Conservation (phyloP, 768 basidiomycete genomes). For the Stropharia rugosoannulata region DNA sequence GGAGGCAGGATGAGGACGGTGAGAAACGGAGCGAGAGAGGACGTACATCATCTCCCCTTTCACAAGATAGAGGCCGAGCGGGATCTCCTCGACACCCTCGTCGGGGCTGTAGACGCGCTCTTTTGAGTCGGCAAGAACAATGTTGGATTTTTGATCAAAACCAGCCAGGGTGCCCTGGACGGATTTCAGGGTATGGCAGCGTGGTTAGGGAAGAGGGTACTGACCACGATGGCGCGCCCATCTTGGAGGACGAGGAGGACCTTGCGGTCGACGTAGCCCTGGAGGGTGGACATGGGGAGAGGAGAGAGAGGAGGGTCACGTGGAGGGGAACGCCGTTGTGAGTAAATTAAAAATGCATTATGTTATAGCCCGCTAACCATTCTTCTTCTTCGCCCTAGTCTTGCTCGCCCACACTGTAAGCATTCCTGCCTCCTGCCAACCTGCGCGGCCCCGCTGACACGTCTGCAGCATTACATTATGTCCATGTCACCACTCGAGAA, state of each 20-base stretch:
- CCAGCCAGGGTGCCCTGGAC: slow-evolving; percentile 85
- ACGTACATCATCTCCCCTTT: slow-evolving; percentile 98
- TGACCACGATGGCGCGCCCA: slow-evolving; percentile 89
- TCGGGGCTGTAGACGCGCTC: slow-evolving; percentile 93
- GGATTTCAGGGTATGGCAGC: not conserved
- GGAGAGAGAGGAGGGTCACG: slow-evolving; percentile 11
- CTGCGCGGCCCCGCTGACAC: too few relatives aligned
- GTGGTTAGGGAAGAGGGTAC: slow-evolving; percentile 26
- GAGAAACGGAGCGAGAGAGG: not conserved
- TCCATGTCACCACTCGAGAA: slow-evolving; percentile 21
- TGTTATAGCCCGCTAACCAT: not conserved
- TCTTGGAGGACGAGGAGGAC: slow-evolving; percentile 96
- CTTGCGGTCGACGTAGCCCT: slow-evolving; percentile 90
- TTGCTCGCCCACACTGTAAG: not conserved
- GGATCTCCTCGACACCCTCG: slow-evolving; percentile 91
- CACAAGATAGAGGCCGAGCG: slow-evolving; percentile 93
- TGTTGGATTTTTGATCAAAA: slow-evolving; percentile 93
- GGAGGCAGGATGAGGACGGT: slow-evolving; percentile 5
- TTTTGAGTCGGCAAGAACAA: slow-evolving; percentile 91
- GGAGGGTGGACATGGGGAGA: slow-evolving; percentile 77
- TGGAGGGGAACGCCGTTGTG: slow-evolving; percentile 3
- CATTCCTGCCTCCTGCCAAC: not conserved
- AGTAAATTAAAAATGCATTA: slow-evolving; percentile 9
- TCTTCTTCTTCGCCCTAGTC: not conserved
- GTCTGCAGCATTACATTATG: not conserved